phyloP scores from a whole-genome alignment of 495 filamentous ascomycete species.

The Aspergillus sclerotioniger region DNA sequence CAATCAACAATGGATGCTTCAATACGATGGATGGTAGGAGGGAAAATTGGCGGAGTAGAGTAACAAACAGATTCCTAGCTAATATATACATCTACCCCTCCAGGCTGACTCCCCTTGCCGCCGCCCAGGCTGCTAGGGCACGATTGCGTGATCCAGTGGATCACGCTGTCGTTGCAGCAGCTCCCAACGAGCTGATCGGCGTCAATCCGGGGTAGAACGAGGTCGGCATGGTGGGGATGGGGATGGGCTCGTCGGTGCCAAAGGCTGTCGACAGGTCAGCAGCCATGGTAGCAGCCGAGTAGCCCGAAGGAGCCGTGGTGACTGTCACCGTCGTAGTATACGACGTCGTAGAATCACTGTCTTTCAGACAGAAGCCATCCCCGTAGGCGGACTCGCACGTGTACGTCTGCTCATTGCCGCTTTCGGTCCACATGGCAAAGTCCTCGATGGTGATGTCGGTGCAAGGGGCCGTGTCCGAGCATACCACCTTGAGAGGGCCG shows the following conservation, averaged over 20 bases:
- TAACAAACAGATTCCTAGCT: no score
- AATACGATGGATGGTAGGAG: no score
- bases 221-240: conserved; percentile 56
- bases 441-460: conserved; percentile 51
- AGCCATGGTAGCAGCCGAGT: conserved; percentile 50
- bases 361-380: conserved; percentile 44
- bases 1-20: not conserved
- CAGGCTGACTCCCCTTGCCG: no score
- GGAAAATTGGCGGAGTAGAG: no score
- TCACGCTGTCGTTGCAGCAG: not conserved
- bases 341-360: conserved; percentile 22
- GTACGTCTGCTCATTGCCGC: conserved; percentile 42
- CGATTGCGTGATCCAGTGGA: not conserved
- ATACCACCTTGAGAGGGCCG: conserved; percentile 51
- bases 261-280: conserved; percentile 44
- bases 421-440: conserved; percentile 60
- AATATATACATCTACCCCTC: no score
- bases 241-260: conserved; percentile 43
- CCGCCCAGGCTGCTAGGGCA: not conserved
- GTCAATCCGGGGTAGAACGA: conserved; percentile 52
- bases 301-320: conserved; percentile 41
- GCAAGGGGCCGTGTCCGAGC: conserved; percentile 48
- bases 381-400: conserved; percentile 52
- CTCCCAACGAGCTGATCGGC: conserved; percentile 28
- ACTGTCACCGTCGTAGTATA: conserved; percentile 39